Evolutionary conservation across 768 basidiomycete genomes (phyloP).

Genomic region (Amanita pallidorosea): DNA sequence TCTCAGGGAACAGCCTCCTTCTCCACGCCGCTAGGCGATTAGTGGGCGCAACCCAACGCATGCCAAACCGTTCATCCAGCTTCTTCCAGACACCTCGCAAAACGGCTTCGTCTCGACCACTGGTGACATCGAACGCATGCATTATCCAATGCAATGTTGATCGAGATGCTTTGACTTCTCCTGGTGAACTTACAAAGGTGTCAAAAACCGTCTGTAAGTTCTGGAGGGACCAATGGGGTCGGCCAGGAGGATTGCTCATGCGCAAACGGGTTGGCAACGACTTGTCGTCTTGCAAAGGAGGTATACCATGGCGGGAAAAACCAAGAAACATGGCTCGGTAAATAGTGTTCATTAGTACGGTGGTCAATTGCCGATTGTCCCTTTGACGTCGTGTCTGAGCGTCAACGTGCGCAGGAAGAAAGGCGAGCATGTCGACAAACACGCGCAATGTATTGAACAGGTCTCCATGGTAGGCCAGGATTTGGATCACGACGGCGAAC

Average conservation of each 20-base stretch:
- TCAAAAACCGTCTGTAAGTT: conserved; percentile 49
- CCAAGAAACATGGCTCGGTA: conserved; percentile 73
- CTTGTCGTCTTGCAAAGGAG: conserved; percentile 8
- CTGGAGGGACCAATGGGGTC: conserved; percentile 43
- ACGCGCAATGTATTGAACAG: conserved; percentile 42
- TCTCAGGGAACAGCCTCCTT: conserved; percentile 22
- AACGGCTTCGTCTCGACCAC: conserved; percentile 33
- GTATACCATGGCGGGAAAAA: conserved; percentile 49
- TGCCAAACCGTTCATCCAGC: conserved; percentile 44
- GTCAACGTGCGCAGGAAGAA: conserved; percentile 26
- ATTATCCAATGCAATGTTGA: conserved; percentile 58
- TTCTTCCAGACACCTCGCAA: conserved; percentile 47
- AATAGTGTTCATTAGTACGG: conserved; percentile 27
- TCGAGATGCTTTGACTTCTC: conserved; percentile 28
- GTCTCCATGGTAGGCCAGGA: conserved; percentile 61
- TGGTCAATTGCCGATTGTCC: conserved; percentile 19
- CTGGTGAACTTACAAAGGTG: conserved; percentile 50
- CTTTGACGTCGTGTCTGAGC: conserved; percentile 14
- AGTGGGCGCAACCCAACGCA: conserved; percentile 29
- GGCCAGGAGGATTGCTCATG: conserved; percentile 6
- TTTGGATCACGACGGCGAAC: conserved; percentile 60
- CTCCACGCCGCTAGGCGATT: conserved; percentile 32
- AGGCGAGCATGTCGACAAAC: conserved; percentile 58
- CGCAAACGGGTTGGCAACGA: not conserved
- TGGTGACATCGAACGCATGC: conserved; percentile 52